Evolutionary conservation across 2,329 filamentous ascomycete species (phyloP).

Genomic region (Diaporthe citri): DNA sequence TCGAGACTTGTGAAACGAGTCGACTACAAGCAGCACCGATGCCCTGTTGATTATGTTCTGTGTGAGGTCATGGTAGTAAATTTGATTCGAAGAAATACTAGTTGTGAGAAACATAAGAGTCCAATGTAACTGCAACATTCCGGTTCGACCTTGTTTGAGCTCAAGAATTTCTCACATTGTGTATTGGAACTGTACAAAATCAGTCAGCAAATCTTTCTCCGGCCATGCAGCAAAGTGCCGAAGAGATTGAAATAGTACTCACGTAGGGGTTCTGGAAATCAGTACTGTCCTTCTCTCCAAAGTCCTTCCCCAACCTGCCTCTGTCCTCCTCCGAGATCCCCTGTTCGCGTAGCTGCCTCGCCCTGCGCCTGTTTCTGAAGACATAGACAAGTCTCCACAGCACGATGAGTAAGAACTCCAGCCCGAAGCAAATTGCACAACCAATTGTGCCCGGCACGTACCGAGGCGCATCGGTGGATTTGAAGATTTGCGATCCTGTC

Average conservation of each 20-base stretch:
- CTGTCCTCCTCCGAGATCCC: constrained; percentile 52
- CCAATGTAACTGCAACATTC: too few relatives aligned
- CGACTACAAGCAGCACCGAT: not conserved
- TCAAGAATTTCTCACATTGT: constrained; percentile 20
- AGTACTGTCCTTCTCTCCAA: constrained; percentile 53
- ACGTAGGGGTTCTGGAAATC: constrained; percentile 55
- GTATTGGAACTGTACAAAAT: constrained; percentile 2
- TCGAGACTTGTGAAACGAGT: not conserved
- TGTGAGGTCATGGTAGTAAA: too few relatives aligned
- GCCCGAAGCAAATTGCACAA: constrained; percentile 54
- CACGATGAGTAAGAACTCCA: constrained; percentile 53
- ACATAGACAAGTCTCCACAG: constrained; percentile 56
- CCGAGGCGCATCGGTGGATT: constrained; percentile 56
- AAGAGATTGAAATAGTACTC: not conserved
- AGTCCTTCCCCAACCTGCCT: constrained; percentile 47
- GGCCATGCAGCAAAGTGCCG: not conserved
- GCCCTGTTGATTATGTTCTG: accelerated
- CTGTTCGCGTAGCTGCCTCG: constrained; percentile 46
- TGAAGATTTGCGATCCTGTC: constrained; percentile 61
- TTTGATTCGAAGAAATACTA: not conserved
- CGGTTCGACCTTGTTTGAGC: not conserved
- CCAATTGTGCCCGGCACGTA: constrained; percentile 57
- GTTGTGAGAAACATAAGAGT: not conserved
- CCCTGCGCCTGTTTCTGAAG: constrained; percentile 53
- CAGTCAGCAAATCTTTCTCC: not conserved